A percentile compares a stretch with the other conserved stretches of the same genome.
phyloP scores from a whole-genome alignment of 768 basidiomycete species.

The Artomyces pyxidatus region DNA sequence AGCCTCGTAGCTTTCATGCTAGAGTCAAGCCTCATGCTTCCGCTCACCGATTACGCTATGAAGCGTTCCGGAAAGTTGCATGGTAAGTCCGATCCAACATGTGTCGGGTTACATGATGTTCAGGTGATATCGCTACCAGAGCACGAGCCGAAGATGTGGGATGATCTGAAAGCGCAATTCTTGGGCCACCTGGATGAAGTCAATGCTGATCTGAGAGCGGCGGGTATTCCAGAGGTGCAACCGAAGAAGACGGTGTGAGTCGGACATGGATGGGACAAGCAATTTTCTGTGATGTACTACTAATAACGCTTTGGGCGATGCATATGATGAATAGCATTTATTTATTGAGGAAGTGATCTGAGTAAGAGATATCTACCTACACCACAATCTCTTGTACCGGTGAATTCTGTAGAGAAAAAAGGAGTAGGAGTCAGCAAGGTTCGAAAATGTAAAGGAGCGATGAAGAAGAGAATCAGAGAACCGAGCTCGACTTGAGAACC shows the following conservation, averaged over 20 bases:
- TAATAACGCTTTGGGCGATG: too few relatives aligned
- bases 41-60: constrained; percentile 58
- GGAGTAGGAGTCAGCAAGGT: too few relatives aligned
- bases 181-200: constrained; percentile 49
- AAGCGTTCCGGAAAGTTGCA: constrained; percentile 51
- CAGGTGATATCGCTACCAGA: constrained; percentile 23
- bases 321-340: not conserved
- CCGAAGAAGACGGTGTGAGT: not conserved
- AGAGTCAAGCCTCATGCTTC: constrained; percentile 54
- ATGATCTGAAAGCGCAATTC: constrained; percentile 49
- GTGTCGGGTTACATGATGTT: not conserved
- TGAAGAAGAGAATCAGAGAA: constrained; percentile 11
- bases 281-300: too few relatives aligned
- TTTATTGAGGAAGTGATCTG: not conserved
- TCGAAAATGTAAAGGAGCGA: too few relatives aligned
- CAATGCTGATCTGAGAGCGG: constrained; percentile 25
- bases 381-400: too few relatives aligned
- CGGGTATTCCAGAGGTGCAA: not conserved
- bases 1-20: constrained; percentile 47
- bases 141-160: constrained; percentile 64
- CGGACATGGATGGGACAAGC: not conserved
- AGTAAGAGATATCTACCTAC: not conserved
- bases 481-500: constrained; percentile 13
- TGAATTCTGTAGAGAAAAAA: too few relatives aligned
- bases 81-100: constrained; percentile 35